Evolutionary conservation across 2,329 filamentous ascomycete genomes (phyloP).

Genomic region (Apiospora arundinis): DNA sequence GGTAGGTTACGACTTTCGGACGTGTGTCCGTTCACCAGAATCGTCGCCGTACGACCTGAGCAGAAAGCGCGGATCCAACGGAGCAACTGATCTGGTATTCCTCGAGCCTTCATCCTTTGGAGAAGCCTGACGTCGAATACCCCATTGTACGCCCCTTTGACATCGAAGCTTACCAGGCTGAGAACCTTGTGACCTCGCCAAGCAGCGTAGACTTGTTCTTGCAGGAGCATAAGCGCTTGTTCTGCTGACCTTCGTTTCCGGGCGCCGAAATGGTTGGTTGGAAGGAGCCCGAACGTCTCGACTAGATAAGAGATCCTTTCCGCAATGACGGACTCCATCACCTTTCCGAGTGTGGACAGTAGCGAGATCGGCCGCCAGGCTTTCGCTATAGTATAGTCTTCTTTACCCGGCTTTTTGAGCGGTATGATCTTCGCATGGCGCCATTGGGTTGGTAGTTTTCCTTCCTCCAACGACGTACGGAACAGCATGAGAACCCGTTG

Average conservation of each 20-base stretch:
- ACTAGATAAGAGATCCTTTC: conserved; percentile 38
- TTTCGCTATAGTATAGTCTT: conserved; percentile 28
- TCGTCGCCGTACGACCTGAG: conserved; percentile 31
- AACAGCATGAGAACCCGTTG: conserved; percentile 25
- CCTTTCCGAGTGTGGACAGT: conserved; percentile 36
- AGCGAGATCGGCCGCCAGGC: conserved; percentile 37
- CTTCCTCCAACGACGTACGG: conserved; percentile 28
- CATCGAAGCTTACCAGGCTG: conserved; percentile 45
- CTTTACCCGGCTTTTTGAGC: conserved; percentile 34
- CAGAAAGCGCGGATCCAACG: conserved; percentile 36
- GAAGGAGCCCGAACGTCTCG: conserved; percentile 39
- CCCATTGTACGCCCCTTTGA: conserved; percentile 50
- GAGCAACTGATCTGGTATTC: conserved; percentile 29
- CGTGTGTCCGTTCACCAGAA: conserved; percentile 31
- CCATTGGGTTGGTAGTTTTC: conserved; percentile 31
- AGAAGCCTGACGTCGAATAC: conserved; percentile 42
- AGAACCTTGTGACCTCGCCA: conserved; percentile 33
- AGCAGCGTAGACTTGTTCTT: conserved; percentile 37
- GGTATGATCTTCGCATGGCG: conserved; percentile 38
- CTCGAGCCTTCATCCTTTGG: conserved; percentile 30
- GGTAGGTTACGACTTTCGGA: conserved; percentile 28
- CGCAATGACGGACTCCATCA: conserved; percentile 32
- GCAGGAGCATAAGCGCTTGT: conserved; percentile 41
- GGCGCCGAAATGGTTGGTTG: conserved; percentile 45
- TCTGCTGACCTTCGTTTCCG: conserved; percentile 42